These are phyloP conservation scores for Ajuga reptans DNA, from an alignment of 305 asterid species.

Conservation along the genomic window DNA sequence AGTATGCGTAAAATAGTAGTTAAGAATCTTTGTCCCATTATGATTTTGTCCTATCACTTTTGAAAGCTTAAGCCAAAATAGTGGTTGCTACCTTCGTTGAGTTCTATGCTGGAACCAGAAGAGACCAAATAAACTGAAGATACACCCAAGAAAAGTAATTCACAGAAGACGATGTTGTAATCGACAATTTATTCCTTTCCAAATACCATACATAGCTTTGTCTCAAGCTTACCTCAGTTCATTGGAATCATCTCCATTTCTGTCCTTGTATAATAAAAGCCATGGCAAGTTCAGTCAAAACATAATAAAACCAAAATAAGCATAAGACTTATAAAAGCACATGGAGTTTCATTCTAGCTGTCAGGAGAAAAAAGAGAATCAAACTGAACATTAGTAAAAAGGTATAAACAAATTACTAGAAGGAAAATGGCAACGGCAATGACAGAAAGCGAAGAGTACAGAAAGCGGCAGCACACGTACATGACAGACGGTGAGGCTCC, in stretches of 20 bases:
- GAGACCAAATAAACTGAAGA: constrained; percentile 14
- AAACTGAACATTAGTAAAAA: background rate
- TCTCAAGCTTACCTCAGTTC: constrained; percentile 16
- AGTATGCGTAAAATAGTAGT: background rate
- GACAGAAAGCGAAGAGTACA: constrained; percentile 25
- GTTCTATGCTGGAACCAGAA: constrained; percentile 20
- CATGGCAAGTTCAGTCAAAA: constrained; percentile 25
- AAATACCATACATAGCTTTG: constrained; percentile 18
- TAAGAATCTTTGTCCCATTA: constrained; percentile 16
- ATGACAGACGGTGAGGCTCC: constrained; percentile 18
- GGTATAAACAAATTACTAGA: background rate
- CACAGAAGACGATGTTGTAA: background rate
- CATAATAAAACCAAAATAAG: constrained; percentile 29
- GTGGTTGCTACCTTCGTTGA: constrained; percentile 21
- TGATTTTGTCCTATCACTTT: constrained; percentile 6
- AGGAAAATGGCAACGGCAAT: constrained; percentile 22
- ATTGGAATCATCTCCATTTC: constrained; percentile 28
- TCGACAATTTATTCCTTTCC: background rate
- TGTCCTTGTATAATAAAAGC: constrained; percentile 20
- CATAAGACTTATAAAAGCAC: constrained; percentile 25
- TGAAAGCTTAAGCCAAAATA: background rate
- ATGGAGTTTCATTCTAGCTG: constrained; percentile 14
- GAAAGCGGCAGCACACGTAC: constrained; percentile 7
- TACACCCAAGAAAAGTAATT: constrained; percentile 21
- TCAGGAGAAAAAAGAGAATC: constrained; percentile 9